Evolutionary conservation across 202 grass and related monocot genomes (phyloP).

Genomic region (Setaria italica): DNA sequence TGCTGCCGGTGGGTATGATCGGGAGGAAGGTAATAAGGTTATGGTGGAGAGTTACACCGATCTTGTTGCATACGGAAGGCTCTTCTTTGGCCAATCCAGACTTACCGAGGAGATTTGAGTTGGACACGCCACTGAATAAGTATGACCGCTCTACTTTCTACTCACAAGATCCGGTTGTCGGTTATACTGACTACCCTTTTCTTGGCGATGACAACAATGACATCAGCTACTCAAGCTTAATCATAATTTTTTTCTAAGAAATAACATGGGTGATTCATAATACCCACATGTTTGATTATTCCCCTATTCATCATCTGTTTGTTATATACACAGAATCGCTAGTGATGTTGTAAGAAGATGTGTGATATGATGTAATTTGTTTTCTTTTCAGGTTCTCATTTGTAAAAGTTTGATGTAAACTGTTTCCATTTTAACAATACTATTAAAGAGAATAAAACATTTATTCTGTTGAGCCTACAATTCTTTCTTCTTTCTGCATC

Average conservation of each 20-base stretch:
- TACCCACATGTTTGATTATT: too few relatives aligned
- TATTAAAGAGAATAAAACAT: too few relatives aligned
- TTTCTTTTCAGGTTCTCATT: too few relatives aligned
- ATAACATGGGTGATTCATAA: too few relatives aligned
- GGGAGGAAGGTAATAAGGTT: constrained; percentile 66
- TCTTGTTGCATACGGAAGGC: constrained; percentile 56
- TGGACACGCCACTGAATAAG: constrained; percentile 46
- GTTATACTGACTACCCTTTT: constrained; percentile 77
- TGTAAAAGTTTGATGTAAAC: too few relatives aligned
- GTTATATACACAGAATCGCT: too few relatives aligned
- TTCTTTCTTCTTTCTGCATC: too few relatives aligned
- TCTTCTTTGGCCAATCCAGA: constrained; percentile 72
- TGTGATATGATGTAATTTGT: too few relatives aligned
- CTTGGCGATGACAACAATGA: neutral
- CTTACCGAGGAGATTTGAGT: constrained; percentile 56
- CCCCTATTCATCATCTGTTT: too few relatives aligned
- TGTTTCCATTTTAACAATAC: too few relatives aligned
- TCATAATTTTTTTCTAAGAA: neutral
- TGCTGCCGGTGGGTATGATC: constrained; percentile 42
- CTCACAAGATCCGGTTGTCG: constrained; percentile 48
- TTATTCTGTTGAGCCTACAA: too few relatives aligned
- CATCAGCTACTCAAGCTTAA: neutral
- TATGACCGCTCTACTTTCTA: constrained; percentile 67
- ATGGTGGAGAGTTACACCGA: constrained; percentile 53
- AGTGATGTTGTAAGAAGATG: too few relatives aligned